phyloP scores from a whole-genome alignment of 2,329 filamentous ascomycete species.

The Pseudogymnoascus sp. region DNA sequence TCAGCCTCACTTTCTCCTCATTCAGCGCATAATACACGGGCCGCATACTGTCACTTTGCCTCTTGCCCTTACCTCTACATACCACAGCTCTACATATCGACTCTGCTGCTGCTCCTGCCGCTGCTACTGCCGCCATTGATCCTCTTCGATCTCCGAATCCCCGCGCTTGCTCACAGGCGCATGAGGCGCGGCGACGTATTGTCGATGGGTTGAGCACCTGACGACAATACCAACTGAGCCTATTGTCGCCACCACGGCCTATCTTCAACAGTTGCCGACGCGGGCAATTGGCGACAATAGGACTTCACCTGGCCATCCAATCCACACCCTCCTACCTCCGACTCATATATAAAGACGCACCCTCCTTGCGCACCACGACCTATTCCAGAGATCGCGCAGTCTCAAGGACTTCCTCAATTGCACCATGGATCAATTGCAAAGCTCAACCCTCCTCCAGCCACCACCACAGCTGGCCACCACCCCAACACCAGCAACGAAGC shows the following conservation, averaged over 20 bases:
- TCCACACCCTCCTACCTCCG: neutral
- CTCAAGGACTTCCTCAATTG: neutral
- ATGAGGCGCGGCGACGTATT: conserved; percentile 3
- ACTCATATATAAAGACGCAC: neutral
- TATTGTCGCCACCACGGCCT: neutral
- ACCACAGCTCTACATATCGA: neutral
- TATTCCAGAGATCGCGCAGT: neutral
- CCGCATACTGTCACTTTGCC: neutral
- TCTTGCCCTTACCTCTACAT: neutral
- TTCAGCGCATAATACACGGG: neutral
- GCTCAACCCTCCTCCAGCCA: neutral
- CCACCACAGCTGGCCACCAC: neutral
- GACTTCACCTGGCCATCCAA: neutral
- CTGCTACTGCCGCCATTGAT: neutral
- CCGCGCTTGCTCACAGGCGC: neutral
- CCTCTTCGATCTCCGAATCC: neutral
- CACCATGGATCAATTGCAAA: conserved; percentile 4
- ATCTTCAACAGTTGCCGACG: neutral
- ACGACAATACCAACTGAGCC: conserved; percentile 5
- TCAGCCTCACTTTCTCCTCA: conserved; percentile 6
- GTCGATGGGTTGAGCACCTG: conserved; percentile 6
- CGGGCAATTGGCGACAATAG: conserved; percentile 4
- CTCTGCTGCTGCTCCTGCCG: neutral
- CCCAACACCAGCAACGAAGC: neutral
- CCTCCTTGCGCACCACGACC: neutral